Base-by-base conservation (phyloP, 202 grass and related monocot genomes). In the Musa balbisiana region DNA sequence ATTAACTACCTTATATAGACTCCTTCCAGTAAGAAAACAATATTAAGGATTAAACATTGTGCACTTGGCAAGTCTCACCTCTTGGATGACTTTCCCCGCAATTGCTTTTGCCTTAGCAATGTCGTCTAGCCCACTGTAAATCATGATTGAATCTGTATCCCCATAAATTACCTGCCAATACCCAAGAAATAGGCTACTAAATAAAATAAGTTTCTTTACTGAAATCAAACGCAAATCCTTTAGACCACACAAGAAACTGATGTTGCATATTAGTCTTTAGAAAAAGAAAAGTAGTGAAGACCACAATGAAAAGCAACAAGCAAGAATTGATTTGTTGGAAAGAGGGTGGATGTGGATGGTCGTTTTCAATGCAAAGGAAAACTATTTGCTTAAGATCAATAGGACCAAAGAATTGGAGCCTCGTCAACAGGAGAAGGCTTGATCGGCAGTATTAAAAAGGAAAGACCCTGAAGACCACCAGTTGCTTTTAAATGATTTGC, bases 131-230 rank as follows among this genome's bases (percentile, higher is more conserved):
- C 95, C 95, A 80, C 87, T 99, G 79, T 95, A 78, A 89, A 99
- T 95, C 95, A 99, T 99, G 72, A 99, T 99, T 49, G 95, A 99
- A 77, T 99, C 95, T 10, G 95, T 99, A 74, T 99, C 95, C 1
- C 95, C 95, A 72, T 99, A 99, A 81, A 99, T 99, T 79, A 99
- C 94, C 94, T 98, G 84, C 80, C 62, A 26, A 76, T 51, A 81
- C 68, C 72, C 65, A 59, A 64, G 81, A 76, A 73, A 82, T 9
- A 58, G 75, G 80, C 26, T 19, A 68, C 10, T 12, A 79, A 58
- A 25, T 55, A 15, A 69, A 76, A 76, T 26, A 62, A 25, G 21
- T 8, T 21, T 14, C n/a, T 52, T 72, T 16, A 72, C 33, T 43
- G 33, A 43, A 43, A 43, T 43, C 33, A 43, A 43, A 43, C 33